Base-by-base conservation (phyloP, 768 basidiomycete genomes). In the Strobilomyces dryophilus region DNA sequence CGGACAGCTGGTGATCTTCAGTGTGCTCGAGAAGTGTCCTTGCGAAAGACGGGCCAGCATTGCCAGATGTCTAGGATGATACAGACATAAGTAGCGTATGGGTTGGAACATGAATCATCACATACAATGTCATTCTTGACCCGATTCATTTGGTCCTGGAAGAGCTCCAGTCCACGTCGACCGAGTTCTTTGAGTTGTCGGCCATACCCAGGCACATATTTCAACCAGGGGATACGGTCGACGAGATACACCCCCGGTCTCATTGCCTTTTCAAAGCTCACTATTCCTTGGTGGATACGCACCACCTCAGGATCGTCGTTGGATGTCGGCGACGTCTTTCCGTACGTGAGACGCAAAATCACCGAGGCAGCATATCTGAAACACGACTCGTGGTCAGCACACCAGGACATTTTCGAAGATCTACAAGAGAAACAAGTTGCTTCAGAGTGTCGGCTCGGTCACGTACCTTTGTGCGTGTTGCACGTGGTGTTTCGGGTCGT, bases 21-120 rank as follows among this genome's bases (percentile, higher is more conserved):
- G 76, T 73, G 4, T 74, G 70, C 55, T 82, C 79, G 15, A 84
- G 60, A 24, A 84, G 73, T 44, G 77, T 77, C 62, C 73, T 77
- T 5, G 73, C 79, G 52, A 85, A 83, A 3, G 78, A 69, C 15
- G 57, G 37, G 1, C 45, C 47, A 9, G 43, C 49, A 1, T 41
- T 26, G 6, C 48, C 50, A 8, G 20, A 45, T 45, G 39, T 45
- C 66, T 68, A 34, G 5, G 26, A 12, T 8, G 32, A 15, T 20
- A 7, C 8, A 4, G 24, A n/a, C 12, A 20, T 53, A 8, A 41
- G 34, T 29, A 29, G 17, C 7, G 9, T 17, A 44, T 37, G 36
- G 36, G 20, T 10, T 14, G 4, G 37, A 36, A 14, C 35, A 15
- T 34, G 12, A 36, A 36, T 15, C 27, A 15, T 36, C 10, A 20